Conservation (phyloP, 176 grass and related monocot species). For the Thalia dealbata region DNA sequence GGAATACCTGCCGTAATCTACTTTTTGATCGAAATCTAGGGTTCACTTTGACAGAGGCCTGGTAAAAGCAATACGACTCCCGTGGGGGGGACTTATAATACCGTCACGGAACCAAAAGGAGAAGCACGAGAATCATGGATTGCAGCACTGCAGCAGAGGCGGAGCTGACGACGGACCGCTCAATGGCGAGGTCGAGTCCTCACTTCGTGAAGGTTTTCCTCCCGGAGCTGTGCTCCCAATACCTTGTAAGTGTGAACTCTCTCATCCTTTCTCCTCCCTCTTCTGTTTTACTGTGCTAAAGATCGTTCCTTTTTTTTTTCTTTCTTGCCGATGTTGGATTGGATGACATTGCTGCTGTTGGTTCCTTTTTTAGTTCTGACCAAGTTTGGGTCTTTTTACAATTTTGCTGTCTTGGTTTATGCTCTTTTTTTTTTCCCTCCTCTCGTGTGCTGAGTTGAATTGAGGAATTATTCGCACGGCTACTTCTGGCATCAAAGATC, state of each 20-base stretch:
- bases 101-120: no score
- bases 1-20: no score
- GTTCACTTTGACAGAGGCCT: no score
- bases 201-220: constrained; percentile 45
- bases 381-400: neutral
- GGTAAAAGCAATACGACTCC: no score
- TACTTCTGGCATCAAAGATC: neutral
- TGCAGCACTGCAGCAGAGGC: neutral
- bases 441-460: neutral
- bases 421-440: neutral
- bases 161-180: neutral
- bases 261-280: neutral
- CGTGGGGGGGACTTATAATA: no score
- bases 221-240: constrained; percentile 15
- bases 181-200: neutral
- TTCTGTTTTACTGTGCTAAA: constrained; percentile 7
- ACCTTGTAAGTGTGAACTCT: constrained; percentile 32
- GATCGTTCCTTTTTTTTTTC: neutral
- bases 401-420: neutral
- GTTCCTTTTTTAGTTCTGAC: neutral
- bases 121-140: neutral
- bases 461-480: no score
- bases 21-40: no score
- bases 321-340: neutral
- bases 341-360: neutral